phyloP scores from a whole-genome alignment of 441 rosid species.

The Erodium moschatum region DNA sequence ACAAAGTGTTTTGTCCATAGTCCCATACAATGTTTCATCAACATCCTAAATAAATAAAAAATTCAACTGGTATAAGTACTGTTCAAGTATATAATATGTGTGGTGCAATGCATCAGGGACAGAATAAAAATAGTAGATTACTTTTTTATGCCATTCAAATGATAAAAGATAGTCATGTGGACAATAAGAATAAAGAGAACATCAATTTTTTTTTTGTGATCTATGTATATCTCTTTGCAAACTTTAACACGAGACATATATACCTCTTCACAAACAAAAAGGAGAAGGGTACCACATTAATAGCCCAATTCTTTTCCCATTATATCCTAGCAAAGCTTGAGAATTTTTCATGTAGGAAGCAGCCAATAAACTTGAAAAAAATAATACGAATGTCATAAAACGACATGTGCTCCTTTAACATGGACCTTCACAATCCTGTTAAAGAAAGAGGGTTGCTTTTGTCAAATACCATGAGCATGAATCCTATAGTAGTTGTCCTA shows the following conservation, averaged over 20 bases:
- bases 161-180: not conserved
- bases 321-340: not conserved
- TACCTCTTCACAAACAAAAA: not conserved
- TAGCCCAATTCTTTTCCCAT: too few species aligned
- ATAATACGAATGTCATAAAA: not conserved
- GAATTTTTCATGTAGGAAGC: not conserved
- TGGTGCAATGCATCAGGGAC: not conserved
- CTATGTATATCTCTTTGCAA: not conserved
- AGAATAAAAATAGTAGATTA: not conserved
- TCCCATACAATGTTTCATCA: constrained; percentile 58
- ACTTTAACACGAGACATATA: too few species aligned
- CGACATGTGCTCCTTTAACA: too few species aligned
- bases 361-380: not conserved
- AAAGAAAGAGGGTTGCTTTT: too few species aligned
- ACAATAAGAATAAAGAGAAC: not conserved
- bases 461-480: too few species aligned
- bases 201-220: not conserved
- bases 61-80: constrained; percentile 18
- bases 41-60: constrained; percentile 35
- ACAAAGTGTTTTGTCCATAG: constrained; percentile 72
- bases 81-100: constrained; percentile 2
- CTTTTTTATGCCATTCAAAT: not conserved
- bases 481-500: not conserved
- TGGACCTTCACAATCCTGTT: too few species aligned
- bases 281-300: not conserved